Evolutionary conservation across 768 basidiomycete genomes (phyloP).

Genomic region (Trametes cubensis): DNA sequence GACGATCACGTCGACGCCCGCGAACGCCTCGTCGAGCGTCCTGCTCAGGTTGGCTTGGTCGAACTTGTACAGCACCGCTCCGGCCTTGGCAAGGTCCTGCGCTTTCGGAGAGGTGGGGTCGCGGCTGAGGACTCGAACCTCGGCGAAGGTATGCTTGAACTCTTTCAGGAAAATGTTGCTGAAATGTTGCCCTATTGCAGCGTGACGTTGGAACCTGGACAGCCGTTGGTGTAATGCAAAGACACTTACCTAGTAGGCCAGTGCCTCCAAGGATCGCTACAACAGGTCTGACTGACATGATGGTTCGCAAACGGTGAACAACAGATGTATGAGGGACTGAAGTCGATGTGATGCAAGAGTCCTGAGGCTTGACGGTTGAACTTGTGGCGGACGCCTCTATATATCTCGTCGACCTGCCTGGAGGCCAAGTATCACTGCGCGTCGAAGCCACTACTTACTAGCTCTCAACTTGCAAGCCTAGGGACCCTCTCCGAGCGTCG

Average conservation of each 20-base stretch:
- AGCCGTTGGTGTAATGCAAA: no score
- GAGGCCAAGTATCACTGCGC: no score
- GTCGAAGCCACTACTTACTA: no score
- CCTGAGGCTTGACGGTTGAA: no score
- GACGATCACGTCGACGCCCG: slow-evolving; percentile 29
- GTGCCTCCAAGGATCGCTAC: slow-evolving; percentile 11
- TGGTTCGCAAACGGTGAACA: neutral
- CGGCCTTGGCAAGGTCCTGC: slow-evolving; percentile 22
- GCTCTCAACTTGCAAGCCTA: no score
- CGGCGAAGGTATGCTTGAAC: slow-evolving; percentile 20
- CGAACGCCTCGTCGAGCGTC: slow-evolving; percentile 17
- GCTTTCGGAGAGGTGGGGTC: slow-evolving; percentile 13
- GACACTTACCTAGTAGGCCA: neutral
- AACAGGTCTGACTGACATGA: neutral
- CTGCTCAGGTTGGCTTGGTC: neutral
- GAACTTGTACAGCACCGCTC: slow-evolving; percentile 23
- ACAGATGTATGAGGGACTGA: neutral
- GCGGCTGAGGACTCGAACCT: slow-evolving; percentile 24
- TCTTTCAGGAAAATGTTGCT: slow-evolving; percentile 19
- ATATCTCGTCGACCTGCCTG: no score
- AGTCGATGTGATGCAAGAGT: no score
- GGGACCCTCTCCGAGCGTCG: no score
- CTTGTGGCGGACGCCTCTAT: no score
- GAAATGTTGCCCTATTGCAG: slow-evolving; percentile 9
- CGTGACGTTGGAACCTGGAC: neutral